phyloP scores from a whole-genome alignment of 1,284 basidiomycete genomes.

The Tylopilus orsonianus region DNA sequence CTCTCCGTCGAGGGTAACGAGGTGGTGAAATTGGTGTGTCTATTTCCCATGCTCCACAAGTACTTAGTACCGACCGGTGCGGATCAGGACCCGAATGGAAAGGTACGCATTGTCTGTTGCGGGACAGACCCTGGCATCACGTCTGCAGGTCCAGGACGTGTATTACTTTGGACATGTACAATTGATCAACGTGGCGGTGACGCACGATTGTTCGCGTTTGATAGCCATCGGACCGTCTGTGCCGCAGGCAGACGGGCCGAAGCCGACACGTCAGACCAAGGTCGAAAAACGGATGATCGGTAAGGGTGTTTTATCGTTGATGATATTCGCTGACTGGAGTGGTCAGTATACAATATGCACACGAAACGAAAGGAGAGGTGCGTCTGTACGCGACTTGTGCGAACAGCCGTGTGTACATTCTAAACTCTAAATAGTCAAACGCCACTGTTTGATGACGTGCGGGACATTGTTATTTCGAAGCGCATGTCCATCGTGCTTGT shows the following conservation, averaged over 20 bases:
- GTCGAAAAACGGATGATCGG: conserved; percentile 76
- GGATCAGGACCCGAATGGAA: conserved; percentile 52
- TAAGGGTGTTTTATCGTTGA: conserved; percentile 27
- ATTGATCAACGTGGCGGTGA: conserved; percentile 74
- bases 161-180: conserved; percentile 68
- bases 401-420: neutral
- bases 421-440: conserved; percentile 61
- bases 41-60: neutral
- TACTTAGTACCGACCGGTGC: conserved; percentile 8
- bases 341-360: conserved; percentile 68
- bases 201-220: conserved; percentile 60
- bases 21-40: conserved; percentile 49
- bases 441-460: conserved; percentile 73
- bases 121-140: neutral
- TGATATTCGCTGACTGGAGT: conserved; percentile 3
- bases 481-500: conserved; percentile 61
- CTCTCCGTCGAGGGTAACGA: conserved; percentile 52
- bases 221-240: conserved; percentile 69
- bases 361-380: conserved; percentile 68
- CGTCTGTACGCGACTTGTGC: conserved; percentile 10
- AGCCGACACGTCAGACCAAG: conserved; percentile 64
- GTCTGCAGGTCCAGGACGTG: conserved; percentile 43
- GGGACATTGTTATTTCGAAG: conserved; percentile 66
- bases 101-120: conserved; percentile 29
- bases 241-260: conserved; percentile 56